Base-by-base conservation (phyloP, 306 rosid species). In the Purshia tridentata region DNA sequence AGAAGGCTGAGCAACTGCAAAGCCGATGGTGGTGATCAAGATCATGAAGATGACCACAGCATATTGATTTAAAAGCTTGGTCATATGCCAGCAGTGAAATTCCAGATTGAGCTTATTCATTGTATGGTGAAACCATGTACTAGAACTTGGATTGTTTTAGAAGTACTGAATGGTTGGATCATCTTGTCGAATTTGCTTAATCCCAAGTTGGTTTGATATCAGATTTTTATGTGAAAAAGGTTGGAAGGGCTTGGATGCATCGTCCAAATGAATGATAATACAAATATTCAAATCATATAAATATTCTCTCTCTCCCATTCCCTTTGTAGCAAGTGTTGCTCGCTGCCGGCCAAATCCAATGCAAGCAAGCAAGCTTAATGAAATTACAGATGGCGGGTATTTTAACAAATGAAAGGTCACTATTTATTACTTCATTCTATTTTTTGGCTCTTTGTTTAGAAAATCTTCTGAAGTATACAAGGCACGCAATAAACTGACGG, bases 1-100 rank as follows among this genome's bases (percentile, higher is more conserved):
- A 51, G 69, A 65, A 68, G 74, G 78, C 76, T 22, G 60, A 7
- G 84, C 67, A 78, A 54, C 72, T 72, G 65, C 58, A 46, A 56
- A 45, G 48, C 69, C 14, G 16, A 42, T 16, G 39, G 63, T 35
- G 16, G 15, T 45, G 71, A 72, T 35, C 23, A 74, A 48, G 22
- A 69, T 55, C 57, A 86, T 63, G 63, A 80, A 71, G 56, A 73
- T 45, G 68, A 68, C 6, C 58, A 65, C 10, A 59, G 63, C 13
- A 6, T 71, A 2, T 29, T 62, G 65, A 15, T 63, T 50, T 10
- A 67, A 47, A 67, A 63, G 67, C 56, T 40, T 41, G 66, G 42
- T 58, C 45, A 59, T 65, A 8, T 29, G 35, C 35, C 35, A 29
- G 2, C 2, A 3, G 35, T 29, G 35, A 29, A 29, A 29, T 29